These are phyloP conservation scores for Botrytis byssoidea DNA, from an alignment of 2,329 filamentous ascomycete genomes.

Conservation along the genomic window DNA sequence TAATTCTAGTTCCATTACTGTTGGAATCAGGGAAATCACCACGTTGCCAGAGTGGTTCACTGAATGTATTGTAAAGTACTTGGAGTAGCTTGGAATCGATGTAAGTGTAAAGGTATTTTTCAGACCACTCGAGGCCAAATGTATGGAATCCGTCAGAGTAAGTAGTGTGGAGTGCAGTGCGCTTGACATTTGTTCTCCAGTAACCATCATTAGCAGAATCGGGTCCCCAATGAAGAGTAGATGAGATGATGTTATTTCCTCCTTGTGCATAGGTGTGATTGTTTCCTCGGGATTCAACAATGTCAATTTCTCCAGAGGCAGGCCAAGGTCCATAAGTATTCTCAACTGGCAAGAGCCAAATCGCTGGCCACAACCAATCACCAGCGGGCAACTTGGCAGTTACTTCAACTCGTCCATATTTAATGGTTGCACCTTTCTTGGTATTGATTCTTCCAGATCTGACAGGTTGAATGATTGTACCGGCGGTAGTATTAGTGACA, in stretches of 20 bases:
- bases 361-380: constrained; percentile 91
- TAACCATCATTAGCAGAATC: constrained; percentile 70
- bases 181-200: constrained; percentile 82
- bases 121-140: constrained; percentile 81
- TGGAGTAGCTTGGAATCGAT: constrained; percentile 77
- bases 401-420: constrained; percentile 79
- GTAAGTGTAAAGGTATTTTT: constrained; percentile 87
- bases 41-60: constrained; percentile 64
- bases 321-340: constrained; percentile 77
- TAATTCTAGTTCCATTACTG: constrained; percentile 63
- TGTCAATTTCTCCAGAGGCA: constrained; percentile 78
- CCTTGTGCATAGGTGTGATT: constrained; percentile 74
- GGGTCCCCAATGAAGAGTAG: constrained; percentile 80
- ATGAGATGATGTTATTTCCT: constrained; percentile 78
- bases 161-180: constrained; percentile 69
- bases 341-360: constrained; percentile 80
- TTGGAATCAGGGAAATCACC: constrained; percentile 65
- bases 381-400: constrained; percentile 71
- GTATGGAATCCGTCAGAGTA: constrained; percentile 70
- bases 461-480: constrained; percentile 73
- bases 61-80: constrained; percentile 76
- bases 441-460: constrained; percentile 78
- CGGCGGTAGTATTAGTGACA: constrained; percentile 73
- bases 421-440: constrained; percentile 67
- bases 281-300: constrained; percentile 78